These are phyloP conservation scores for Garcia nutans DNA, from an alignment of 345 rosid genomes.

Conservation along the genomic window DNA sequence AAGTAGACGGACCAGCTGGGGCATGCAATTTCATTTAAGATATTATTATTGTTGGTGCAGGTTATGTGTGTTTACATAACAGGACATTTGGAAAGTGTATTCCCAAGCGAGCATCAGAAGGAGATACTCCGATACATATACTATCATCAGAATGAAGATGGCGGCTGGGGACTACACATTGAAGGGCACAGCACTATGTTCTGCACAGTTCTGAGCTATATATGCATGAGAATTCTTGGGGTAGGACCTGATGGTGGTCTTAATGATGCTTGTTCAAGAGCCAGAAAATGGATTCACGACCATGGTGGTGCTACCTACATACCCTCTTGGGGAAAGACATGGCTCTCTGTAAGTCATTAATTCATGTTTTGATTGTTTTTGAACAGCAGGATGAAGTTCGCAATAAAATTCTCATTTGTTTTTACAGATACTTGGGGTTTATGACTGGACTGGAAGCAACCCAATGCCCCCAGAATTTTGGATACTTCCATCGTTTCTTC, in stretches of 20 bases:
- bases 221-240: constrained; percentile 24
- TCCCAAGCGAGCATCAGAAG: constrained; percentile 11
- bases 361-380: too few relatives aligned
- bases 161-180: constrained; percentile 30
- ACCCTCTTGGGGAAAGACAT: constrained; percentile 32
- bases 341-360: constrained; percentile 24
- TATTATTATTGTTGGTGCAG: background rate
- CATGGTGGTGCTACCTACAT: constrained; percentile 27
- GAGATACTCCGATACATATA: constrained; percentile 28
- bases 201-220: constrained; percentile 25
- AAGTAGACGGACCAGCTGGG: too few relatives aligned
- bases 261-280: constrained; percentile 22
- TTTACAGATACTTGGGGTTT: constrained; percentile 20
- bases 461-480: constrained; percentile 35
- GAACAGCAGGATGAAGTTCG: too few relatives aligned
- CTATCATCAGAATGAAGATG: constrained; percentile 31
- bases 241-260: constrained; percentile 23
- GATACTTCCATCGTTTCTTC: constrained; percentile 17
- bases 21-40: too few relatives aligned
- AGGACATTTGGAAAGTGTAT: constrained; percentile 20
- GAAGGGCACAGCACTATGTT: constrained; percentile 33
- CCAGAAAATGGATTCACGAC: constrained; percentile 27
- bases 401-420: background rate
- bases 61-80: constrained; percentile 27
- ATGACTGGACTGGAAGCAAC: constrained; percentile 24